Evolutionary conservation across 768 basidiomycete species (phyloP).

Genomic region (Podaxis sp.): DNA sequence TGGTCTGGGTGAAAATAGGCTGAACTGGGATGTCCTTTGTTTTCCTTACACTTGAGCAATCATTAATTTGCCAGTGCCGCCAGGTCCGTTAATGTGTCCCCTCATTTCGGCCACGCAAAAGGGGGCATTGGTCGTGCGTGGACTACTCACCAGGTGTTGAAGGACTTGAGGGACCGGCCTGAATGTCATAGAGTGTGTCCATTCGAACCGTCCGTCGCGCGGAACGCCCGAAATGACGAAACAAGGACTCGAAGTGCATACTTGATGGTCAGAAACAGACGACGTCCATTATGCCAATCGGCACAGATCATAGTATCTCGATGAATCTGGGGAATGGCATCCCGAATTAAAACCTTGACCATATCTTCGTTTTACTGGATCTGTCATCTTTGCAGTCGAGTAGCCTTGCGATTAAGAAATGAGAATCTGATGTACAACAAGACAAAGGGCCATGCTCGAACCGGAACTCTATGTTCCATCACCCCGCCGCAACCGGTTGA

Average conservation of each 20-base stretch:
- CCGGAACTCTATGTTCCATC: slow-evolving; percentile 42
- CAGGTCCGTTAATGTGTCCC: no score
- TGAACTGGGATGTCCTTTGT: no score
- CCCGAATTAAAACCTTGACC: slow-evolving; percentile 23
- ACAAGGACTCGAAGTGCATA: neutral
- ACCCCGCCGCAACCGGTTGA: slow-evolving; percentile 69
- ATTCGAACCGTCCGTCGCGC: neutral
- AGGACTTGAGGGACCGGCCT: no score
- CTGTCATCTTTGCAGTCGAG: neutral
- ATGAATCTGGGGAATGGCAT: no score
- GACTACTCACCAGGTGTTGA: no score
- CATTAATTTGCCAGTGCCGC: no score
- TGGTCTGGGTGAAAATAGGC: no score
- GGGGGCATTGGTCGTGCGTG: no score
- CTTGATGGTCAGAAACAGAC: neutral
- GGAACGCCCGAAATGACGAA: neutral
- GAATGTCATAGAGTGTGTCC: neutral
- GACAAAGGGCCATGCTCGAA: slow-evolving; percentile 7
- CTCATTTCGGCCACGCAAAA: no score
- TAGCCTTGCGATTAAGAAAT: neutral
- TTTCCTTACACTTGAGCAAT: no score
- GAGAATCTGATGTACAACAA: neutral
- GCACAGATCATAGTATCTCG: no score
- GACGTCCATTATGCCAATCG: no score
- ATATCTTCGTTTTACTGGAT: neutral